Evolutionary conservation across 192 early-diverging fungal genomes (phyloP).

Genomic region (Chytriomyces sp.): DNA sequence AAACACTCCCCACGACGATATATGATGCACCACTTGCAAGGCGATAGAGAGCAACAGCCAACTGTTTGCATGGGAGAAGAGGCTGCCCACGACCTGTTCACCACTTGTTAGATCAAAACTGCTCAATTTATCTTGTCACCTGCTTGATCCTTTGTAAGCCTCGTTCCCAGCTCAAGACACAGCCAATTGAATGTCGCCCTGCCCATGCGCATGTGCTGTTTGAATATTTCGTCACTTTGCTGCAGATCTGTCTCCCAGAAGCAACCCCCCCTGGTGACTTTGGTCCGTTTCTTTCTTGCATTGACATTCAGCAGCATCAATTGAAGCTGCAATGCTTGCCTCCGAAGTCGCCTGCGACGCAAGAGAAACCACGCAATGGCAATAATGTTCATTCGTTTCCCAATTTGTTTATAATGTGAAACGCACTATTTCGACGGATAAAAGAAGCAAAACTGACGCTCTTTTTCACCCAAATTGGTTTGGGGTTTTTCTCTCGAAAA

Average conservation of each 20-base stretch:
- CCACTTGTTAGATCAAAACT: too few species aligned
- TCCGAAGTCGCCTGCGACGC: too few species aligned
- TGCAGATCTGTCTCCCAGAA: not conserved
- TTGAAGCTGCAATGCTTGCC: too few species aligned
- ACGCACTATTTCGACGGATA: too few species aligned
- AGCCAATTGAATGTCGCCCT: not conserved
- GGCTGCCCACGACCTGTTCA: slow-evolving; percentile 2
- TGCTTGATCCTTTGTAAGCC: not conserved
- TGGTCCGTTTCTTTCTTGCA: not conserved
- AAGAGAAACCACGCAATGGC: too few species aligned
- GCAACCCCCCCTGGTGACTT: not conserved
- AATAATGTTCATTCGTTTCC: too few species aligned
- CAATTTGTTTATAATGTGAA: too few species aligned
- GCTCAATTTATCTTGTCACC: not conserved
- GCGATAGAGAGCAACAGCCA: slow-evolving; percentile 9
- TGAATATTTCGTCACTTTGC: not conserved
- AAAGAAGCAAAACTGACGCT: too few species aligned
- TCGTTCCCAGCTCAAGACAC: not conserved
- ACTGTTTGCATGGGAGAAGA: not conserved
- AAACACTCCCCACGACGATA: not conserved
- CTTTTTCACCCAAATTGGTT: too few species aligned
- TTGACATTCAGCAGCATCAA: too few species aligned
- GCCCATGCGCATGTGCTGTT: not conserved
- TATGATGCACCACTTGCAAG: slow-evolving; percentile 17
- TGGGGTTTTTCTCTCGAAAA: too few species aligned